Evolutionary conservation across 768 basidiomycete genomes (phyloP), one percentile per base, ranked within the genome.

Genomic region (Leccinum variicolor): DNA sequence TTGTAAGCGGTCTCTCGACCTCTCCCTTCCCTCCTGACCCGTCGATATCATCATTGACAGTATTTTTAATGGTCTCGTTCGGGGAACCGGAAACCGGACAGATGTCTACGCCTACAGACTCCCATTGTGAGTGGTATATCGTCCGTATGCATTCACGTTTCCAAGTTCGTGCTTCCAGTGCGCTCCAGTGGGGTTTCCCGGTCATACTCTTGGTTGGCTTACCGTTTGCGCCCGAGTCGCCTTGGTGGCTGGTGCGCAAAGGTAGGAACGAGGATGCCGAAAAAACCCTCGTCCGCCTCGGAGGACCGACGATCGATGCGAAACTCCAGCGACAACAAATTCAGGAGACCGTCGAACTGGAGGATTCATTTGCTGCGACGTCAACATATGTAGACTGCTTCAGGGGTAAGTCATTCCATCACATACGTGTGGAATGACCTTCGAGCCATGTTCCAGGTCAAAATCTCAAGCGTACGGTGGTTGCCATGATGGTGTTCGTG

Each of bases 101-200:
- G 53, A 62, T 19, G 54, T 50, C 3, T 70, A 66, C 23, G 69
- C 68, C 0, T 70, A 70, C 55, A 65, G 62, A 15, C 56, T 69
- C 26, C 68, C 68, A 0, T 68, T 70, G 68, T 70, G 51, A 60
- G 69, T 54, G 14, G 26, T 19, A 3, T 13, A 11, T 15, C 21
- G 3, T 39, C 13, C 3, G 2, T 10, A 2, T 26, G 23, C n/a
- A n/a, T 41, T 15, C 4, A 2, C 4, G 3, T 52, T 23, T 1
- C 9, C 6, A 9, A 14, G 34, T n/a, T n/a, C 3, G 1, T 52
- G 15, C 31, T 52, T 19, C 14, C 43, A 69, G 68, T 36, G 69
- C 66, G 9, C 53, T 74, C 14, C 73, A 73, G 39, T 73, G 71
- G 68, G 68, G 74, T 41, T 73, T 72, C 57, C 73, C 71, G 0